Evolutionary conservation across 768 basidiomycete species (phyloP).

Genomic region (Clathrus columnatus): DNA sequence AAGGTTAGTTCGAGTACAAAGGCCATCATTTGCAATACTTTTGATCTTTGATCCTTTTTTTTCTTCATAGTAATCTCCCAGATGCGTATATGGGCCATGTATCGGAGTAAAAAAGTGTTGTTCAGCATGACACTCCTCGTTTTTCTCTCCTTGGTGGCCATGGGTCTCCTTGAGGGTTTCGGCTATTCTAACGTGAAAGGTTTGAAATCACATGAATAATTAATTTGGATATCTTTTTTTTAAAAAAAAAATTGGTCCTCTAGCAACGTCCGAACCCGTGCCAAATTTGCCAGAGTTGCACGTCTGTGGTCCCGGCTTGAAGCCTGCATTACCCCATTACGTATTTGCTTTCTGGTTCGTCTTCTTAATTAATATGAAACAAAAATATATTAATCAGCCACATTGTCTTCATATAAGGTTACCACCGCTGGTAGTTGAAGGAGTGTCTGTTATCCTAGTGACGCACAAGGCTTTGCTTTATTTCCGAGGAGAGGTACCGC

Average conservation of each 20-base stretch:
- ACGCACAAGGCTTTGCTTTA: not conserved
- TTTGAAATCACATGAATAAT: not conserved
- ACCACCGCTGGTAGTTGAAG: constrained; percentile 4
- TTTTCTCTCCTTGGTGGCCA: not conserved
- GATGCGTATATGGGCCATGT: constrained; percentile 10
- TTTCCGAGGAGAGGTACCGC: constrained; percentile 1
- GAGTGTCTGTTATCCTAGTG: constrained; percentile 1
- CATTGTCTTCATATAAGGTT: not conserved
- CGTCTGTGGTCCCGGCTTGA: constrained; percentile 1
- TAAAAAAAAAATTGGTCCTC: too few relatives aligned
- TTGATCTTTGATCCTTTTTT: too few relatives aligned
- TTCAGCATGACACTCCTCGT: not conserved
- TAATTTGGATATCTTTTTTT: too few relatives aligned
- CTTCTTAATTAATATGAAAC: not conserved
- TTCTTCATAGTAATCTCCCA: constrained; percentile 5
- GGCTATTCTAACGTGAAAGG: not conserved
- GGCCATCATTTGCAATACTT: too few relatives aligned
- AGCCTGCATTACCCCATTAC: not conserved
- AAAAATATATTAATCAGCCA: not conserved
- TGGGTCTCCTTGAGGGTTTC: constrained; percentile 5
- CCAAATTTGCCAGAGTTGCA: not conserved
- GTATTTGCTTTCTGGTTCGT: constrained; percentile 7
- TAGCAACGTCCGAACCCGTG: not conserved
- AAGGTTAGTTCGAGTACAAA: not conserved
- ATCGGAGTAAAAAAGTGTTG: not conserved